These are phyloP conservation scores for Populus alba DNA, from an alignment of 345 rosid genomes.

Conservation along the genomic window DNA sequence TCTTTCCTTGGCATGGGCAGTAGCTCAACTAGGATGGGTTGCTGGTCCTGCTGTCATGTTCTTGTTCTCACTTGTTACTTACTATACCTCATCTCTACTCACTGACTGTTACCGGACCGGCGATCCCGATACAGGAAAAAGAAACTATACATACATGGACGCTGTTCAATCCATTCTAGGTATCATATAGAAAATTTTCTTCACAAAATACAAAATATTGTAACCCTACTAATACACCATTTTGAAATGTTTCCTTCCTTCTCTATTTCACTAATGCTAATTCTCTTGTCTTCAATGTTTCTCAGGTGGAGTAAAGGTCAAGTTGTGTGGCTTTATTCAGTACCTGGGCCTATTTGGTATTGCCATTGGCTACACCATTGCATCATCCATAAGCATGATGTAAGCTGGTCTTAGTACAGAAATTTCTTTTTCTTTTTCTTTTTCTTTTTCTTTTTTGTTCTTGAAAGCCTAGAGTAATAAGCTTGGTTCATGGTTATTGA, in stretches of 20 bases:
- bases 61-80: constrained; percentile 16
- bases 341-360: constrained; percentile 7
- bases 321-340: constrained; percentile 9
- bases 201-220: background rate
- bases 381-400: constrained; percentile 10
- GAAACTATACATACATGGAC: constrained; percentile 43
- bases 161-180: constrained; percentile 47
- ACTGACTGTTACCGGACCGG: constrained; percentile 42
- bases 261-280: background rate
- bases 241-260: background rate
- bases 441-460: background rate
- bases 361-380: constrained; percentile 8
- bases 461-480: background rate
- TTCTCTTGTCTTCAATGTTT: background rate
- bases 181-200: background rate
- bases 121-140: constrained; percentile 40
- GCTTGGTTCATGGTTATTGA: background rate
- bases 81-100: constrained; percentile 26
- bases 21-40: constrained; percentile 30
- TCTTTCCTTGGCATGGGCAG: constrained; percentile 22
- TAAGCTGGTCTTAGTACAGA: background rate
- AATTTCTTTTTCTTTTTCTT: background rate
- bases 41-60: constrained; percentile 12
- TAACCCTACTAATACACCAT: background rate
- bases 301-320: constrained; percentile 8